A percentile compares a stretch with the other conserved stretches of the same genome.
Conservation (phyloP, 2,329 filamentous ascomycete genomes). For the Orbilia oligospora region DNA sequence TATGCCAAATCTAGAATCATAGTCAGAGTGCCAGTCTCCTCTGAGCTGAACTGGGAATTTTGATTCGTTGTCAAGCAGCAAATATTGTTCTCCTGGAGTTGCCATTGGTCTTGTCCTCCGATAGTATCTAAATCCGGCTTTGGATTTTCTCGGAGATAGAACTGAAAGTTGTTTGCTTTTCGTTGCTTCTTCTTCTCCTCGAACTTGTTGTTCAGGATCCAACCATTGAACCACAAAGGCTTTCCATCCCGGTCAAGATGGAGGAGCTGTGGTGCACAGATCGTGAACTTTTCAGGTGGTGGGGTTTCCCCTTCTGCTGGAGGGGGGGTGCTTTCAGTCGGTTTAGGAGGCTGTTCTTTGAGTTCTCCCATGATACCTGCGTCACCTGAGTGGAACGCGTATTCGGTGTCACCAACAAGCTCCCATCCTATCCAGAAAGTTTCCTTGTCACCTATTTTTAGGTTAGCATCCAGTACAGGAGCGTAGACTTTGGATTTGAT, state of each 20-base stretch:
- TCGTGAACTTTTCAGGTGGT: slow-evolving; percentile 64
- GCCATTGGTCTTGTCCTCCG: slow-evolving; percentile 65
- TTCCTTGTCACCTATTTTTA: slow-evolving; percentile 69
- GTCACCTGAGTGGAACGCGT: slow-evolving; percentile 69
- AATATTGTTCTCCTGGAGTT: slow-evolving; percentile 66
- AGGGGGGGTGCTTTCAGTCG: slow-evolving; percentile 10
- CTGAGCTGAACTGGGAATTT: slow-evolving; percentile 63
- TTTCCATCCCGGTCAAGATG: slow-evolving; percentile 68
- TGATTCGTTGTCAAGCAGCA: slow-evolving; percentile 66
- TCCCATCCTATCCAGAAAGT: slow-evolving; percentile 71
- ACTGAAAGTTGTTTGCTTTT: slow-evolving; percentile 67
- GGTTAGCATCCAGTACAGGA: not conserved
- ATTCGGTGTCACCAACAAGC: slow-evolving; percentile 68
- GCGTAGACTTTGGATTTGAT: no score
- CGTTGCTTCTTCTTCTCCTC: slow-evolving; percentile 65
- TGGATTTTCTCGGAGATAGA: slow-evolving; percentile 65
- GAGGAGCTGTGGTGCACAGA: slow-evolving; percentile 69
- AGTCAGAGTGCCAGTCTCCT: slow-evolving; percentile 64
- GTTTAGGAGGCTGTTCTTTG: slow-evolving; percentile 56
- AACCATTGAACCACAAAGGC: slow-evolving; percentile 70
- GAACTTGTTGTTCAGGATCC: slow-evolving; percentile 69
- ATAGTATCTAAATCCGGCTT: slow-evolving; percentile 56
- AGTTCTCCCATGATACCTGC: slow-evolving; percentile 66
- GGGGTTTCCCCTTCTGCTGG: slow-evolving; percentile 37
- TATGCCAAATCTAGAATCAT: slow-evolving; percentile 65